Base-by-base conservation (phyloP, 768 basidiomycete species). In the Mycena pura region DNA sequence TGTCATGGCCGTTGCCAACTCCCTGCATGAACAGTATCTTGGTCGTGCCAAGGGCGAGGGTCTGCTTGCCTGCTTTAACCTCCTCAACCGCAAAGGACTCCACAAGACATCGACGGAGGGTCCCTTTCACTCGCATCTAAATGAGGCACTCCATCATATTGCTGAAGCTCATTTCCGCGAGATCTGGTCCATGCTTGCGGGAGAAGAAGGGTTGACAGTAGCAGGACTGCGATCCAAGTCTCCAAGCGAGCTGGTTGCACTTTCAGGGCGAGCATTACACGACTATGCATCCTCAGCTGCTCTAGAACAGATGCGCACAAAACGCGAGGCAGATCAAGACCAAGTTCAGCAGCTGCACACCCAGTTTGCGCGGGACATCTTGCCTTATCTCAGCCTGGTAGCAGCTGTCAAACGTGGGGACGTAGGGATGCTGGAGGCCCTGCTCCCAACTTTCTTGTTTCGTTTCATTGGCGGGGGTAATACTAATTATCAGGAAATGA, bases 11-110 rank as follows among this genome's bases (percentile, higher is more conserved):
- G 63, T 72, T 38, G 71, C 63, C 0, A 69, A 73, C 43, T 77
- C 76, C 0, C 27, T 77, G 1, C 72, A 76, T 36, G 66, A 73
- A 14, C 74, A 77, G 41, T 77, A 72, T 58, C 65, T 69, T 27
- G 67, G 69, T 1, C 67, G 0, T 58, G 43, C 43, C 1, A 48
- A 17, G 4, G 40, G 29, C 9, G 45, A 58, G 1, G 47, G 65
- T n/a, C 46, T 71, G 3, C 44, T 57, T 5, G 61, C 65, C 14
- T 62, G 58, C 1, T 69, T 70, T 29, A 61, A 60, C 38, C 8
- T 70, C 6, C 48, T 71, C 3, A 49, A 64, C 27, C 59, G 65
- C 19, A 70, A 65, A 54, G 68, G 68, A 32, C 43, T 11, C 53
- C 51, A 10, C 43, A 59, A 10, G n/a, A n/a, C n/a, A n/a, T 15